Evolutionary conservation across 2,329 filamentous ascomycete genomes (phyloP), one percentile per base, ranked within the genome.

Genomic region (Myrmaecium sp.): DNA sequence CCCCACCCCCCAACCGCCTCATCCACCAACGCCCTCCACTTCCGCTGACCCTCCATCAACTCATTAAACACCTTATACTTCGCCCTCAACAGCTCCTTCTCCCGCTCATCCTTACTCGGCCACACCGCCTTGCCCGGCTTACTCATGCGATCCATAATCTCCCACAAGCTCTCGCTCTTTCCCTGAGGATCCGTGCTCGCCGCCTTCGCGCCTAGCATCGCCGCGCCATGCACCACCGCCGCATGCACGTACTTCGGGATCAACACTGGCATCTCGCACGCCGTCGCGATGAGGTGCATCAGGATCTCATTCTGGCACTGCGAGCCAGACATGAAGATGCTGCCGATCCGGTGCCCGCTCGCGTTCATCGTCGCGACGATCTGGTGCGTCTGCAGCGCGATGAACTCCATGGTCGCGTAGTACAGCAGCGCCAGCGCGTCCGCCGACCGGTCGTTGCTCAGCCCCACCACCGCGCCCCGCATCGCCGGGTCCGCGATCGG

Each of bases 261-360:
- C 19, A 94, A 60, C 12, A 98, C 86, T 2, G 86, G 86, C 74
- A 93, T 84, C 39, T 73, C 65, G 55, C 86, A 95, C 1, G 77
- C 78, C 0, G 84, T 89, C 9, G 89, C 83, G 41, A 98, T 77
- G 10, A 98, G 69, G 31, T 73, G 67, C 75, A 98, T 93, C 29
- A 98, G 64, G 33, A 95, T 71, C 17, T 76, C 71, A 53, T 98
- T 98, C 55, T 94, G 84, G 61, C 89, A 98, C 52, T 95, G 89
- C 7, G 81, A 91, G 33, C 89, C 89, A 4, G 82, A 93, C 89
- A 98, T 95, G 69, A 95, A 98, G 54, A 98, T 93, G 36, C 77
- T 86, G 26, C 66, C 73, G 51, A 98, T 84, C 39, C 68, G 62
- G 57, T 98, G 89, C 6, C 89, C 89, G 2, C 82, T 64, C 24